These are phyloP conservation scores for Inosperma sp. DNA, from an alignment of 768 basidiomycete genomes.

Conservation along the genomic window DNA sequence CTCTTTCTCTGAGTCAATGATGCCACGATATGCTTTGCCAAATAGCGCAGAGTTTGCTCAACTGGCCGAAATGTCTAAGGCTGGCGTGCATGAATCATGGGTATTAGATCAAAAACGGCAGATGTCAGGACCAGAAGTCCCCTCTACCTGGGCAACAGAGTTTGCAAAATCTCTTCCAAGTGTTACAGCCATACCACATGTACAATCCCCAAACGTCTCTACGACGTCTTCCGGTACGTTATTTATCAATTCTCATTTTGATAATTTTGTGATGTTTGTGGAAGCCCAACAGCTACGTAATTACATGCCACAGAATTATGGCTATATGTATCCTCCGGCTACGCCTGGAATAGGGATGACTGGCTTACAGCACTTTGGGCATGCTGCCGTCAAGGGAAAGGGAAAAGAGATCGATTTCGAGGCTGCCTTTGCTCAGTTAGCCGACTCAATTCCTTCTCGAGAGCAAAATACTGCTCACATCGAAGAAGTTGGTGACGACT, in stretches of 20 bases:
- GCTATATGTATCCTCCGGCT: constrained; percentile 36
- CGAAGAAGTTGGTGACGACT: constrained; percentile 47
- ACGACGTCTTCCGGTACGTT: no score
- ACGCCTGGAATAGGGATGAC: constrained; percentile 34
- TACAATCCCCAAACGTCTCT: no score
- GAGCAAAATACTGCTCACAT: constrained; percentile 43
- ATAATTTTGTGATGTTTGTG: no score
- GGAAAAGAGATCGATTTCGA: constrained; percentile 75
- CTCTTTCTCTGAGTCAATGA: constrained; percentile 30
- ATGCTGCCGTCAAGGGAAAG: constrained; percentile 72
- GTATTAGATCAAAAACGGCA: constrained; percentile 43
- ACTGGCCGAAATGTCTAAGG: constrained; percentile 26
- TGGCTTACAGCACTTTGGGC: constrained; percentile 29
- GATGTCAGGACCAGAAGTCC: constrained; percentile 29
- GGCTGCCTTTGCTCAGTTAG: constrained; percentile 71
- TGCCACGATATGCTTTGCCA: constrained; percentile 33
- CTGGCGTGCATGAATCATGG: constrained; percentile 51
- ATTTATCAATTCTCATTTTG: no score
- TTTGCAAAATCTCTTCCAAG: constrained; percentile 30
- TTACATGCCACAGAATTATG: constrained; percentile 38
- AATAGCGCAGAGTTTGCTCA: constrained; percentile 30
- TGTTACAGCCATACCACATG: background rate
- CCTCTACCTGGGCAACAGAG: constrained; percentile 54
- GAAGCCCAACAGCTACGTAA: constrained; percentile 41
- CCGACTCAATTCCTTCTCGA: constrained; percentile 43